Percentiles rank a stretch among this genome's conserved stretches.
These are phyloP conservation scores for Pseudozyma flocculosa DNA, from an alignment of 1,284 basidiomycete species.

Conservation along the genomic window DNA sequence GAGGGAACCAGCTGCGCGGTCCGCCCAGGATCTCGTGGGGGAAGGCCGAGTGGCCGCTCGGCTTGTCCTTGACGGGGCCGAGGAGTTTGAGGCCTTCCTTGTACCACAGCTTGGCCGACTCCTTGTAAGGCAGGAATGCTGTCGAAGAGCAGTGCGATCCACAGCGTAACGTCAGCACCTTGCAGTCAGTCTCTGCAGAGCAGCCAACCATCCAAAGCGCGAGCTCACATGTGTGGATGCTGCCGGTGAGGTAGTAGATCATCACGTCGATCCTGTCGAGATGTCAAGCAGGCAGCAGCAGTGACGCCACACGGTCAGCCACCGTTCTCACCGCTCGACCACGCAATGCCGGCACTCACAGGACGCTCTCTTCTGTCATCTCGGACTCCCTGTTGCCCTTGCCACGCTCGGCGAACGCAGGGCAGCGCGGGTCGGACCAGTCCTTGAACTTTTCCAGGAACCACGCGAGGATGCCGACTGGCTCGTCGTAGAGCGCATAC, in stretches of 20 bases:
- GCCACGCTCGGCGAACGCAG: slow-evolving; percentile 24
- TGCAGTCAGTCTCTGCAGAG: too few relatives aligned
- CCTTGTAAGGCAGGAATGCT: slow-evolving; percentile 33
- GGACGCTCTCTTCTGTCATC: slow-evolving; percentile 36
- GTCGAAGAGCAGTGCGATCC: too few relatives aligned
- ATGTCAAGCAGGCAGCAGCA: neutral
- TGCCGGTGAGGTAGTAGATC: slow-evolving; percentile 37
- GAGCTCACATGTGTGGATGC: slow-evolving; percentile 29
- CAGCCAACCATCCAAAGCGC: too few relatives aligned
- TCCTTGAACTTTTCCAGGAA: slow-evolving; percentile 40
- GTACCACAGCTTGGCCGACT: slow-evolving; percentile 11
- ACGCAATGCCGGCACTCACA: too few relatives aligned
- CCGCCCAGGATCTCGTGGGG: slow-evolving; percentile 29
- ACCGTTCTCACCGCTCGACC: too few relatives aligned
- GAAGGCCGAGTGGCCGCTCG: slow-evolving; percentile 32
- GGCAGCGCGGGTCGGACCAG: slow-evolving; percentile 43
- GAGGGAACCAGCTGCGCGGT: slow-evolving; percentile 27
- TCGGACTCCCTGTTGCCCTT: slow-evolving; percentile 9
- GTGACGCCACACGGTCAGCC: too few relatives aligned
- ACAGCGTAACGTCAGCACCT: too few relatives aligned
- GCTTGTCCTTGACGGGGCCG: slow-evolving; percentile 14
- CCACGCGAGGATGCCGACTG: slow-evolving; percentile 20
- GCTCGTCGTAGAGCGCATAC: slow-evolving; percentile 21
- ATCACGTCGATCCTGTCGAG: slow-evolving; percentile 16
- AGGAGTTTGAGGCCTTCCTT: slow-evolving; percentile 23